Evolutionary conservation across 768 basidiomycete genomes (phyloP).

Genomic region (Clathrus columnatus): DNA sequence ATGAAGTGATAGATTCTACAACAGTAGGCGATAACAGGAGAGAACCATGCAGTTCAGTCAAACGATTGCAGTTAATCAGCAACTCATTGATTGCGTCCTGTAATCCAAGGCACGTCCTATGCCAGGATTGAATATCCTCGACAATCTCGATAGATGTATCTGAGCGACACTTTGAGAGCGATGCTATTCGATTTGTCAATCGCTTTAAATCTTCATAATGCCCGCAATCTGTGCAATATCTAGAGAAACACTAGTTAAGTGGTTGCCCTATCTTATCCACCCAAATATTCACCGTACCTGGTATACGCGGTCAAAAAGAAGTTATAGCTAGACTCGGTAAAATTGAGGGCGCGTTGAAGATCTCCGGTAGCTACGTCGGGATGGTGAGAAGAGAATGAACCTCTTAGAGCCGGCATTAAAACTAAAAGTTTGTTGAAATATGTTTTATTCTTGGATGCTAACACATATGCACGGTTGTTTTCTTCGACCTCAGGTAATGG

Average conservation of each 20-base stretch:
- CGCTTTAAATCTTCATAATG: not conserved
- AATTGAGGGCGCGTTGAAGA: slow-evolving; percentile 65
- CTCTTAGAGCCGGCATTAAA: slow-evolving; percentile 57
- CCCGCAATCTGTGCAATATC: not conserved
- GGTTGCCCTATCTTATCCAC: not conserved
- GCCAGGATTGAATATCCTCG: not conserved
- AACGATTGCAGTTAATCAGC: not conserved
- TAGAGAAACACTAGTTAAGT: too few relatives aligned
- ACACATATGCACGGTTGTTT: slow-evolving; percentile 15
- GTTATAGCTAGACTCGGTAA: slow-evolving; percentile 57
- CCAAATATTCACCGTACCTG: slow-evolving; percentile 37
- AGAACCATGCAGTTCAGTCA: not conserved
- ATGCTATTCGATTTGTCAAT: not conserved
- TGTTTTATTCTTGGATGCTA: slow-evolving; percentile 38
- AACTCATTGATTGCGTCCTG: slow-evolving; percentile 3
- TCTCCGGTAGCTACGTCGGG: slow-evolving; percentile 81
- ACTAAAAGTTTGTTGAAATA: slow-evolving; percentile 60
- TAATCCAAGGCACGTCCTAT: not conserved
- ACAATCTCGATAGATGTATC: not conserved
- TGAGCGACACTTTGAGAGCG: not conserved
- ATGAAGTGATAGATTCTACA: not conserved
- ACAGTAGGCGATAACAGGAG: not conserved
- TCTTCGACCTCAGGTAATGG: slow-evolving; percentile 27
- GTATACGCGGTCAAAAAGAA: slow-evolving; percentile 54
- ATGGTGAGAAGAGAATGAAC: slow-evolving; percentile 60